Conservation (phyloP, 2,329 filamentous ascomycete genomes). For the Pyrenochaeta sp. region DNA sequence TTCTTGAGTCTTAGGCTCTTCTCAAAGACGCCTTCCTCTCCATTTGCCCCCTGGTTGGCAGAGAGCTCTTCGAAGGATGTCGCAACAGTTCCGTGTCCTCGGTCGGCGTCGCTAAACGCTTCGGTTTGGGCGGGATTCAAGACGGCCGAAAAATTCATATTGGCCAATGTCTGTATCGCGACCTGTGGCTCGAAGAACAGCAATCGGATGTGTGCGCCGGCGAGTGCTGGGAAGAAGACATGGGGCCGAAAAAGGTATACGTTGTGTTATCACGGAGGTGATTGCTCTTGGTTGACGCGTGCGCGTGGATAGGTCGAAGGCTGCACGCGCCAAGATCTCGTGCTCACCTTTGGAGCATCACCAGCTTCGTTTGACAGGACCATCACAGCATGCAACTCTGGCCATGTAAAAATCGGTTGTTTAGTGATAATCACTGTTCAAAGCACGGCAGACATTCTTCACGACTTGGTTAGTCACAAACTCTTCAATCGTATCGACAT, state of each 20-base stretch:
- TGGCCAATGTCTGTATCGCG: constrained; percentile 23
- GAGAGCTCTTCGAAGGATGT: constrained; percentile 14
- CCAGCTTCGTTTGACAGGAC: too few species aligned
- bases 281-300: constrained; percentile 16
- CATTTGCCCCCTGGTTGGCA: constrained; percentile 3
- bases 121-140: constrained; percentile 33
- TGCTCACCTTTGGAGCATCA: neutral
- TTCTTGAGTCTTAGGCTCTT: constrained; percentile 40
- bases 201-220: constrained; percentile 10
- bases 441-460: too few species aligned
- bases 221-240: constrained; percentile 23
- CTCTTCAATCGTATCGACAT: too few species aligned
- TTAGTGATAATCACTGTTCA: too few species aligned
- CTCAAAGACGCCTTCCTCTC: constrained; percentile 31
- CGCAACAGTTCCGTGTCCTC: constrained; percentile 19
- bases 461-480: too few species aligned
- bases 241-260: constrained; percentile 22
- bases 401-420: too few species aligned
- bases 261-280: constrained; percentile 22
- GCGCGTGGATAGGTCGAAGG: constrained; percentile 18
- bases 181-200: constrained; percentile 21
- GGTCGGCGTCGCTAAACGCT: constrained; percentile 28
- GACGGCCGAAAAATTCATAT: constrained; percentile 37
- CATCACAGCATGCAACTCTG: neutral
- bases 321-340: constrained; percentile 16